Conservation (phyloP, 768 basidiomycete species). For the Pulveroboletus sp. region DNA sequence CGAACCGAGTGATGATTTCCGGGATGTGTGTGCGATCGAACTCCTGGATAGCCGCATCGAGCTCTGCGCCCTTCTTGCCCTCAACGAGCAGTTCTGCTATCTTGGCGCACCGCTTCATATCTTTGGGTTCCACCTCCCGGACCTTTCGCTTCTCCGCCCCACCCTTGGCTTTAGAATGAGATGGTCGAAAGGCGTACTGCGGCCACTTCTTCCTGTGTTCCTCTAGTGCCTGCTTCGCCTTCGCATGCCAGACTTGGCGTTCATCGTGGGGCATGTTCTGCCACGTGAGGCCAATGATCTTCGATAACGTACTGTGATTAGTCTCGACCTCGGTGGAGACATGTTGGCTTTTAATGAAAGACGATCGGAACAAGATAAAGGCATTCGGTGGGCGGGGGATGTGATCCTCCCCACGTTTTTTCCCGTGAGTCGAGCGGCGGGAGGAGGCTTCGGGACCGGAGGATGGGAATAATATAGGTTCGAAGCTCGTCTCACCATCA, state of each 20-base stretch:
- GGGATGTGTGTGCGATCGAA: conserved; percentile 52
- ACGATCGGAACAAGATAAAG: conserved; percentile 82
- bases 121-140: conserved; percentile 44
- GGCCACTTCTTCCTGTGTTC: conserved; percentile 72
- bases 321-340: conserved; percentile 76
- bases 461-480: conserved; percentile 59
- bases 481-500: conserved; percentile 34
- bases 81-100: conserved; percentile 64
- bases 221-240: conserved; percentile 67
- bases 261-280: conserved; percentile 73
- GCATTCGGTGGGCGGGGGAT: conserved; percentile 84
- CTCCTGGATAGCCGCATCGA: conserved; percentile 59
- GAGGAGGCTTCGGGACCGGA: conserved; percentile 30
- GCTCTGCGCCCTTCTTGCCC: conserved; percentile 60
- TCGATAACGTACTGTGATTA: conserved; percentile 78
- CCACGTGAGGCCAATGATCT: conserved; percentile 84
- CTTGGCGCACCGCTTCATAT: conserved; percentile 58
- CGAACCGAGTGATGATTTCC: conserved; percentile 67
- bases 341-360: conserved; percentile 75
- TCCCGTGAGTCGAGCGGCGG: conserved; percentile 52
- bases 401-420: conserved; percentile 70
- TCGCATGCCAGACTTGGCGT: conserved; percentile 70
- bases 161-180: conserved; percentile 38
- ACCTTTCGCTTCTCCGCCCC: conserved; percentile 32
- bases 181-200: conserved; percentile 68